Conservation (phyloP, 1,139 yeast species). For the Geotrichum australiense region DNA sequence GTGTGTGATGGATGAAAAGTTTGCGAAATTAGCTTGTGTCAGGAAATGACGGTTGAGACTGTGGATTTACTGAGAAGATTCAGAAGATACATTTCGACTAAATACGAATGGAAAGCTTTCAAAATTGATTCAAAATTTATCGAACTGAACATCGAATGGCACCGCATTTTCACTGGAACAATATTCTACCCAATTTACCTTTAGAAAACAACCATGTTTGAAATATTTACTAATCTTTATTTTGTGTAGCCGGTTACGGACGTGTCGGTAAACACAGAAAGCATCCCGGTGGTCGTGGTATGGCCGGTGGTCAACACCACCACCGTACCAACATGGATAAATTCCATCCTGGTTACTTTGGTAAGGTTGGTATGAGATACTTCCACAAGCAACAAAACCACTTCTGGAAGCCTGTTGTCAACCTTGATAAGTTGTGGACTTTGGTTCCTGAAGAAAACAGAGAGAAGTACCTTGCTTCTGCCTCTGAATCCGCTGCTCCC, state of each 20-base stretch:
- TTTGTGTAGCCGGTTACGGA: slow-evolving; percentile 95
- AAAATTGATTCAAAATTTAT: no score
- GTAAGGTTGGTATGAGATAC: slow-evolving; percentile 99
- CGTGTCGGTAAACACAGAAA: slow-evolving; percentile 99
- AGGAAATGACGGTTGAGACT: no score
- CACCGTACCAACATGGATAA: slow-evolving; percentile 98
- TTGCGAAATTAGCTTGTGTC: no score
- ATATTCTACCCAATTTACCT: no score
- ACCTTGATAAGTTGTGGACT: slow-evolving; percentile 99
- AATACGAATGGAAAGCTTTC: no score
- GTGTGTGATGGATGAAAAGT: no score
- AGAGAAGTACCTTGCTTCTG: slow-evolving; percentile 84
- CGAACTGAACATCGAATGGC: no score
- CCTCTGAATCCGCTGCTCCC: slow-evolving; percentile 91
- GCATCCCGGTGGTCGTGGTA: slow-evolving; percentile 99
- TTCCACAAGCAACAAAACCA: slow-evolving; percentile 96
- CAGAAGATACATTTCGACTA: no score
- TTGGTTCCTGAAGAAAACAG: slow-evolving; percentile 91
- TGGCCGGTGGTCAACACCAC: slow-evolving; percentile 99
- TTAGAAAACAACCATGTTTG: no score
- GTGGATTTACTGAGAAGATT: no score
- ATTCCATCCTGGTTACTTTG: slow-evolving; percentile 99
- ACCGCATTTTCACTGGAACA: no score
- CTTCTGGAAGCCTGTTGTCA: slow-evolving; percentile 97
- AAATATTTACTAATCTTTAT: no score